These are phyloP conservation scores for Eruca vesicaria DNA, from an alignment of 441 rosid genomes.

Conservation along the genomic window DNA sequence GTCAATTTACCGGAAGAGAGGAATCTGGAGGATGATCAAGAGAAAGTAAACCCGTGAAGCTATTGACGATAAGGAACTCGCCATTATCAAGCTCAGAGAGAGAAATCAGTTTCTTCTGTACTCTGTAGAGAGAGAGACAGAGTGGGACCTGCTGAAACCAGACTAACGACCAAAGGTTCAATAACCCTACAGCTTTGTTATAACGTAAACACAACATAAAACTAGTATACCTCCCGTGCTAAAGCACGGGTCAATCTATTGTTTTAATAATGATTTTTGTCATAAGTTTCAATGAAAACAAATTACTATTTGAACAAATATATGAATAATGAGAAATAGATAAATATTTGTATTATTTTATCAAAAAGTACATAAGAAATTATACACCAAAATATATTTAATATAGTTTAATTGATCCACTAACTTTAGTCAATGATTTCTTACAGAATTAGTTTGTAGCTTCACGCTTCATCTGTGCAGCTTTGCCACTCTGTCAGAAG, in stretches of 20 bases:
- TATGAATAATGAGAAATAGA: too few relatives aligned
- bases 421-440: neutral
- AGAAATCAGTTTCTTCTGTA: too few relatives aligned
- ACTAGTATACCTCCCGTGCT: neutral
- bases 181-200: too few relatives aligned
- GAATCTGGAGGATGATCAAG: constrained; percentile 81
- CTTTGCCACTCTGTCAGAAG: constrained; percentile 94
- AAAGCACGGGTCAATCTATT: neutral
- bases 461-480: constrained; percentile 81
- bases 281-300: neutral
- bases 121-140: too few relatives aligned
- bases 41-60: constrained; percentile 78
- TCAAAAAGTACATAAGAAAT: neutral
- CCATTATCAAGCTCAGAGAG: too few relatives aligned
- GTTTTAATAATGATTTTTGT: too few relatives aligned
- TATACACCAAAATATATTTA: neutral
- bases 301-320: too few relatives aligned
- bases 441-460: constrained; percentile 36
- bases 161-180: too few relatives aligned
- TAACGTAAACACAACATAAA: too few relatives aligned
- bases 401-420: neutral
- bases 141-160: too few relatives aligned
- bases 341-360: neutral
- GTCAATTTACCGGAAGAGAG: constrained; percentile 57
- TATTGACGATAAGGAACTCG: too few relatives aligned